Evolutionary conservation across 176 grass and related monocot genomes (phyloP).

Genomic region (Oryza coarctata): DNA sequence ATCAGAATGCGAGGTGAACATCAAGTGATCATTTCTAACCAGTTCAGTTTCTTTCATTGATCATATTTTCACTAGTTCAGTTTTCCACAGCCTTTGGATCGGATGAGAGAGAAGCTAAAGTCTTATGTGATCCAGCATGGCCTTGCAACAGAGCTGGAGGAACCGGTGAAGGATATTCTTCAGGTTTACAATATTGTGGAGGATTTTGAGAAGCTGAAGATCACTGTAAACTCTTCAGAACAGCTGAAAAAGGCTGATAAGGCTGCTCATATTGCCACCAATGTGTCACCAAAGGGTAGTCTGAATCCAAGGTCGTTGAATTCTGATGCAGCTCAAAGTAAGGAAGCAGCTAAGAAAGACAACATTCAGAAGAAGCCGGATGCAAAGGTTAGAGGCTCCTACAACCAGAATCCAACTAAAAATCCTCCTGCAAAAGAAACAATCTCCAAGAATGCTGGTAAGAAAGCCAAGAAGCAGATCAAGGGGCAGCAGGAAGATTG

Average conservation of each 20-base stretch:
- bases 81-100: conserved; percentile 66
- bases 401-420: conserved; percentile 35
- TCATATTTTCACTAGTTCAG: not conserved
- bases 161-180: conserved; percentile 64
- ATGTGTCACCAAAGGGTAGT: conserved; percentile 44
- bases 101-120: conserved; percentile 93
- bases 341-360: conserved; percentile 44
- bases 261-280: conserved; percentile 20
- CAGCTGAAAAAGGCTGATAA: conserved; percentile 59
- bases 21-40: conserved; percentile 7
- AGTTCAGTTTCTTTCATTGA: not conserved
- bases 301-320: conserved; percentile 75
- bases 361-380: conserved; percentile 49
- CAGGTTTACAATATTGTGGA: conserved; percentile 69
- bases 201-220: conserved; percentile 72
- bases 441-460: conserved; percentile 27
- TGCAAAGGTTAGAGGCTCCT: conserved; percentile 50
- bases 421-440: conserved; percentile 34
- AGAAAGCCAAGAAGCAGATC: conserved; percentile 56
- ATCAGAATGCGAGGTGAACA: conserved; percentile 77
- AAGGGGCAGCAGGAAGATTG: conserved; percentile 42
- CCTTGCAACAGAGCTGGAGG: conserved; percentile 54
- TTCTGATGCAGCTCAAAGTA: conserved; percentile 32
- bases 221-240: conserved; percentile 41
- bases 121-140: conserved; percentile 61